phyloP scores from a whole-genome alignment of 108 stramenopile genomes.

The Skeletonema grethae region DNA sequence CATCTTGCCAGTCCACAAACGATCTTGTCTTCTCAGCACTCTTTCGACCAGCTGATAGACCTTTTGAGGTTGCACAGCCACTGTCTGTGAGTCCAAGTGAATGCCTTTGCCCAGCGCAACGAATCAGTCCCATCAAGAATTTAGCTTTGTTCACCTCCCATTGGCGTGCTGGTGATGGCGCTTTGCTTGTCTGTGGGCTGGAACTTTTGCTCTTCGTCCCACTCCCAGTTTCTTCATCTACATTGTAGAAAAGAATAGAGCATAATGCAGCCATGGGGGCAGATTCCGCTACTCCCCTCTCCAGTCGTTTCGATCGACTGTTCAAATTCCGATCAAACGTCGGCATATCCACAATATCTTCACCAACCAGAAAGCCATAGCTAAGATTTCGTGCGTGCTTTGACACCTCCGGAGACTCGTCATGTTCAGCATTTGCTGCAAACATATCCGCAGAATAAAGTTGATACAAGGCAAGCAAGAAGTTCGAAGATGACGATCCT shows the following conservation, averaged over 20 bases:
- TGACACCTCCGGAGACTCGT: conserved; percentile 58
- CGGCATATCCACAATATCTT: conserved; percentile 49
- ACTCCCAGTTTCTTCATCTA: conserved; percentile 38
- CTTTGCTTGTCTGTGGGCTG: conserved; percentile 5
- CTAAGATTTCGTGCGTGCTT: conserved; percentile 67
- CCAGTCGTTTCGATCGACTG: conserved; percentile 38
- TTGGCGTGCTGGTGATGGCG: conserved; percentile 59
- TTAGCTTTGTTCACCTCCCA: conserved; percentile 68
- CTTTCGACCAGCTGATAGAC: conserved; percentile 38
- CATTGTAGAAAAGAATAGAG: conserved; percentile 75
- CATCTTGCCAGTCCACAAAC: conserved; percentile 71
- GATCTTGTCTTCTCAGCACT: conserved; percentile 48
- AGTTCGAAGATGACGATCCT: conserved; percentile 82
- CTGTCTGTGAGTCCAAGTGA: conserved; percentile 67
- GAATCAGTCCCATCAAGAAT: conserved; percentile 73
- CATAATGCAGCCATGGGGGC: conserved; percentile 78
- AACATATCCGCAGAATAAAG: conserved; percentile 76
- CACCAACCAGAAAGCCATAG: conserved; percentile 74
- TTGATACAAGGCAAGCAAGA: conserved; percentile 67
- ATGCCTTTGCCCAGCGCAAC: conserved; percentile 78
- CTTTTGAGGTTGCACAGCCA: conserved; percentile 63
- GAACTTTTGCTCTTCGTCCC: conserved; percentile 9
- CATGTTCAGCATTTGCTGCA: conserved; percentile 67
- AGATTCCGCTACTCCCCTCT: conserved; percentile 70
- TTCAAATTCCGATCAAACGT: conserved; percentile 36